These are phyloP conservation scores for Boletus sensibilis DNA, from an alignment of 768 basidiomycete species.

Conservation along the genomic window DNA sequence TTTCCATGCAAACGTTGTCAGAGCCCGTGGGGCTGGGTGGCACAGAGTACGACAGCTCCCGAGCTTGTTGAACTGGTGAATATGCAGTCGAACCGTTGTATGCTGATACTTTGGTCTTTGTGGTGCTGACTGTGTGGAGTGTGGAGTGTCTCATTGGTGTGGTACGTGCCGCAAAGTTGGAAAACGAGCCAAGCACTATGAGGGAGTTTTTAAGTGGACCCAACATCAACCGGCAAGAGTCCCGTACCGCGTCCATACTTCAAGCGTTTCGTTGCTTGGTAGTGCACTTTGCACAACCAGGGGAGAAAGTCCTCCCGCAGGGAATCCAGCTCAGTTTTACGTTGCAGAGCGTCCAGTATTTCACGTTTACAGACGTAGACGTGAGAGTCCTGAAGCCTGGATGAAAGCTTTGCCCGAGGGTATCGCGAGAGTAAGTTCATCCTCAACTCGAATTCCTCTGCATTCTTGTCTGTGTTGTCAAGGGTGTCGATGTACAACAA, in stretches of 20 bases:
- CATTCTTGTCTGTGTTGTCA: slow-evolving; percentile 64
- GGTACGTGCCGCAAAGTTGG: slow-evolving; percentile 44
- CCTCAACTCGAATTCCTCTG: slow-evolving; percentile 69
- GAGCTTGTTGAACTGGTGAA: slow-evolving; percentile 25
- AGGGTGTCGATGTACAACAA: slow-evolving; percentile 72
- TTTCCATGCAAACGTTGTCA: slow-evolving; percentile 35
- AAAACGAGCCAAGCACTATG: slow-evolving; percentile 46
- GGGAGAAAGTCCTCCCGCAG: slow-evolving; percentile 89
- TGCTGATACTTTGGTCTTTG: slow-evolving; percentile 15
- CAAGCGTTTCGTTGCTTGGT: slow-evolving; percentile 56
- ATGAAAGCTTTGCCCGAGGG: slow-evolving; percentile 67
- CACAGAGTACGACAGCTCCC: slow-evolving; percentile 37
- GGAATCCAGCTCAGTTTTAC: slow-evolving; percentile 73
- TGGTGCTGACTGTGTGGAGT: slow-evolving; percentile 29
- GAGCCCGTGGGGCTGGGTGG: slow-evolving; percentile 46
- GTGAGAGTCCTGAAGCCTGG: slow-evolving; percentile 78
- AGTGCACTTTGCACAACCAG: slow-evolving; percentile 87
- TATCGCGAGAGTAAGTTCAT: slow-evolving; percentile 80
- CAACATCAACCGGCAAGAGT: neutral
- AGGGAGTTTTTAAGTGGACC: neutral
- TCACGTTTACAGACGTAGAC: slow-evolving; percentile 83
- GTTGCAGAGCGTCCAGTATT: slow-evolving; percentile 67
- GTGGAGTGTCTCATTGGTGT: slow-evolving; percentile 56
- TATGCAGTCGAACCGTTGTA: slow-evolving; percentile 8
- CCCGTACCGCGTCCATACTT: slow-evolving; percentile 58